Percentiles rank a stretch among this genome's conserved stretches.
These are phyloP conservation scores for Rhamnella rubrinervis DNA, from an alignment of 331 rosid species.

Conservation along the genomic window DNA sequence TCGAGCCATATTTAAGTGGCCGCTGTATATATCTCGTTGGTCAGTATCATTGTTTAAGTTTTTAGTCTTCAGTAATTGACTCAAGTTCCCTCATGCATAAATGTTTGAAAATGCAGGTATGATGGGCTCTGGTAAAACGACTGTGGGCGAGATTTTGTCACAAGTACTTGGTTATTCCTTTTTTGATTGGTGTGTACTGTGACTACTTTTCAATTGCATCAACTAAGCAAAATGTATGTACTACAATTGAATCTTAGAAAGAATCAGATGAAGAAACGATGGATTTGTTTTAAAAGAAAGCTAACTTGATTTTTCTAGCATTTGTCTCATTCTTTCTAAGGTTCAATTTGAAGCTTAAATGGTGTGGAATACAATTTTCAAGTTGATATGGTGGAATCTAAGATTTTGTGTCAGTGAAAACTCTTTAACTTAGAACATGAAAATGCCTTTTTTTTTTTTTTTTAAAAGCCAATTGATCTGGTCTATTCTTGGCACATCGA, in stretches of 20 bases:
- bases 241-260: conserved; percentile 1
- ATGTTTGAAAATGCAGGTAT: conserved; percentile 63
- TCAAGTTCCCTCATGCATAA: conserved; percentile 17
- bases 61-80: conserved; percentile 23
- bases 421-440: conserved; percentile 10
- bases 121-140: conserved; percentile 99
- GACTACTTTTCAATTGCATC: conserved; percentile 19
- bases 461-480: background rate
- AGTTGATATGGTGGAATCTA: conserved; percentile 13
- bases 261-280: conserved; percentile 6
- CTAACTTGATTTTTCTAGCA: conserved; percentile 1
- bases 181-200: conserved; percentile 63
- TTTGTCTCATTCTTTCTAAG: conserved; percentile 6
- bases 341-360: conserved; percentile 20
- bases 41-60: conserved; percentile 48
- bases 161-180: conserved; percentile 74
- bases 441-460: background rate
- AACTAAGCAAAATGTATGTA: conserved; percentile 2
- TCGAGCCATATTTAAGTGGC: conserved; percentile 68
- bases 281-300: conserved; percentile 13
- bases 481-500: conserved; percentile 10
- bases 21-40: conserved; percentile 95
- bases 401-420: conserved; percentile 2
- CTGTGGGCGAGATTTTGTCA: conserved; percentile 81
- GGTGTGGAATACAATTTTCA: conserved; percentile 7